phyloP scores from a whole-genome alignment of 1,139 yeast species.

The Blastobotrys arbuscula region DNA sequence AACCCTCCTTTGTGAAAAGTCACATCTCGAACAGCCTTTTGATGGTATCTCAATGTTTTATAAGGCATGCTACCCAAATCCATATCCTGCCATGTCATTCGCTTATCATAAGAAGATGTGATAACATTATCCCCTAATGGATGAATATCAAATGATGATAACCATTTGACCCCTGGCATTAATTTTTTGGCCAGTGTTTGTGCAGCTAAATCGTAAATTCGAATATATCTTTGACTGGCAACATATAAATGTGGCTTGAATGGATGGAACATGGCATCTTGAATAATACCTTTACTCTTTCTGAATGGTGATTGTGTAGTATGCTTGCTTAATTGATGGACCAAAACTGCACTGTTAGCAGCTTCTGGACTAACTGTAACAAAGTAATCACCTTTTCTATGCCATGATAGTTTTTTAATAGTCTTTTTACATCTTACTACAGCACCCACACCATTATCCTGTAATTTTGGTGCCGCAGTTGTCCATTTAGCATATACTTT shows the following conservation, averaged over 20 bases:
- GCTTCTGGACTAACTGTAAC: conserved; percentile 91
- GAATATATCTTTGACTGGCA: conserved; percentile 86
- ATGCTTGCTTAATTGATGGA: conserved; percentile 93
- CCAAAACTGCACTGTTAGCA: conserved; percentile 80
- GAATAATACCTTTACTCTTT: conserved; percentile 86
- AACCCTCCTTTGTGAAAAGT: conserved; percentile 77
- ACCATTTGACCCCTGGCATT: conserved; percentile 94
- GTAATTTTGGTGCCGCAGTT: conserved; percentile 64
- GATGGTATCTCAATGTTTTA: conserved; percentile 91
- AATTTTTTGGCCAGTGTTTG: conserved; percentile 79
- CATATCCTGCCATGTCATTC: conserved; percentile 96
- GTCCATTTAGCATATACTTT: conserved; percentile 76
- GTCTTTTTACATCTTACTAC: conserved; percentile 65
- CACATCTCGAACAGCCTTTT: conserved; percentile 86
- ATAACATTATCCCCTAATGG: conserved; percentile 93
- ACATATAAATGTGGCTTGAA: conserved; percentile 91
- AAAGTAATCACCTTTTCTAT: conserved; percentile 93
- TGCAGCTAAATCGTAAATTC: conserved; percentile 83
- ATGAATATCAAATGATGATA: conserved; percentile 85
- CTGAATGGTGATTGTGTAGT: conserved; percentile 95
- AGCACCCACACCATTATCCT: conserved; percentile 64
- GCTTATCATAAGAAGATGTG: conserved; percentile 90
- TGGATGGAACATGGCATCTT: conserved; percentile 97
- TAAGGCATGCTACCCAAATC: conserved; percentile 88
- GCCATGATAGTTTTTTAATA: conserved; percentile 88